A percentile compares a stretch with the other conserved stretches of the same genome.
Evolutionary conservation across 352 stramenopile species (phyloP).

Genomic region (Pythium aristosporum): DNA sequence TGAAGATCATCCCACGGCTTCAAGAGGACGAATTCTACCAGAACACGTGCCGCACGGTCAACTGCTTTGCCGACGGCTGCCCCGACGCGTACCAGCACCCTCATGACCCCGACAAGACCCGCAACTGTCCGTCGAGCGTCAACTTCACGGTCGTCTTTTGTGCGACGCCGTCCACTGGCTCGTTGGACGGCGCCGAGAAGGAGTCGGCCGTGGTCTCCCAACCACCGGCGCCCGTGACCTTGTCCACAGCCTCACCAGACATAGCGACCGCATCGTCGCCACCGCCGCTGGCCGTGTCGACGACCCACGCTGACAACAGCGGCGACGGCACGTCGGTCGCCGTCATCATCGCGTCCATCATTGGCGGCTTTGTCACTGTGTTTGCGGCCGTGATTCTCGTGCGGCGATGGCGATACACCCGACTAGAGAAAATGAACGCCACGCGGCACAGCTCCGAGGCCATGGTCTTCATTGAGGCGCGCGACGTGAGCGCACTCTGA

Average conservation of each 20-base stretch:
- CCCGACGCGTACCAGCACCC: conserved; percentile 63
- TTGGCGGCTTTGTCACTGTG: conserved; percentile 25
- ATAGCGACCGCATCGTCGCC: background rate
- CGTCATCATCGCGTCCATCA: conserved; percentile 19
- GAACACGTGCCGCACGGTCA: conserved; percentile 39
- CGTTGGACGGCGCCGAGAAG: conserved; percentile 1
- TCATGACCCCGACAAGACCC: conserved; percentile 52
- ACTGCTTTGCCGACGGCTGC: conserved; percentile 51
- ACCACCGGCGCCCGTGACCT: background rate
- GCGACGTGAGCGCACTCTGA: conserved; percentile 24
- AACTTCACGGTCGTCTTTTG: conserved; percentile 50
- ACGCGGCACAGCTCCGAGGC: conserved; percentile 30
- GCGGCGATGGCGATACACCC: conserved; percentile 10
- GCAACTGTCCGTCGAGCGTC: conserved; percentile 41
- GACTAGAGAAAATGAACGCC: conserved; percentile 17
- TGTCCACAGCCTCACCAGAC: too few relatives aligned
- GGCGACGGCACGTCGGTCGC: conserved; percentile 13
- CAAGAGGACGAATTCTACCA: background rate
- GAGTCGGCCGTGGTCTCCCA: conserved; percentile 9
- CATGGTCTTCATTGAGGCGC: conserved; percentile 31
- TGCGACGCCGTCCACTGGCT: conserved; percentile 18
- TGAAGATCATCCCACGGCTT: conserved; percentile 46
- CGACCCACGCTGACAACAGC: background rate
- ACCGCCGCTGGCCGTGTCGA: background rate
- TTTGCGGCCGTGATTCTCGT: conserved; percentile 27